These are phyloP conservation scores for Geotrichum fermentans DNA, from an alignment of 1,139 yeast species.

Conservation along the genomic window DNA sequence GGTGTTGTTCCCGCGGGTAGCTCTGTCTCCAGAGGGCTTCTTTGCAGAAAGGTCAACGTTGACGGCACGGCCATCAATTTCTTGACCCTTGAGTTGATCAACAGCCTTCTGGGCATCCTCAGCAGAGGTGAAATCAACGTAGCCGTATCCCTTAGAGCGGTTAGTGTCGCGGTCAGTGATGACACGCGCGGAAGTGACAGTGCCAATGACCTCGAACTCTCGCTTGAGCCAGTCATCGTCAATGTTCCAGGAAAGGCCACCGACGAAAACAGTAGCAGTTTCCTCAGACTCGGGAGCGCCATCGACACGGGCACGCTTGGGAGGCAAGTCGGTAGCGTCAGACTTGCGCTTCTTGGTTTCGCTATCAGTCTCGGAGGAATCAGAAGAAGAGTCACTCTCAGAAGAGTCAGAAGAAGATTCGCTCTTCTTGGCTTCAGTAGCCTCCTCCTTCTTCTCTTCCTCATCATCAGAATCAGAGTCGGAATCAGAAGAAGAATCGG, in stretches of 20 bases:
- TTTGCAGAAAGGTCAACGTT: conserved; percentile 89
- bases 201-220: conserved; percentile 80
- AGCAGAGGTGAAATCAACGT: conserved; percentile 82
- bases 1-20: conserved; percentile 15
- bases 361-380: conserved; percentile 26
- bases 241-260: conserved; percentile 94
- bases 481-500: conserved; percentile 11
- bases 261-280: conserved; percentile 80
- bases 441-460: neutral
- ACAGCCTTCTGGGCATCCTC: conserved; percentile 86
- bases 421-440: conserved; percentile 29
- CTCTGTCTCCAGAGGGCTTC: conserved; percentile 36
- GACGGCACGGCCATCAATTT: conserved; percentile 94
- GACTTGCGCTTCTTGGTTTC: conserved; percentile 29
- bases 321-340: conserved; percentile 30
- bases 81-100: conserved; percentile 79
- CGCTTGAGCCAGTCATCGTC: conserved; percentile 90
- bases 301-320: conserved; percentile 44
- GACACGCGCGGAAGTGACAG: conserved; percentile 84
- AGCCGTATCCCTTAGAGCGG: conserved; percentile 96
- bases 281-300: conserved; percentile 28
- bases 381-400: conserved; percentile 29
- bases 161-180: conserved; percentile 90
- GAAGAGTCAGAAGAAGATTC: conserved; percentile 15
- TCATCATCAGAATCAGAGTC: conserved; percentile 10